These are phyloP conservation scores for Nemania diffusa DNA, from an alignment of 2,329 filamentous ascomycete species.

Conservation along the genomic window DNA sequence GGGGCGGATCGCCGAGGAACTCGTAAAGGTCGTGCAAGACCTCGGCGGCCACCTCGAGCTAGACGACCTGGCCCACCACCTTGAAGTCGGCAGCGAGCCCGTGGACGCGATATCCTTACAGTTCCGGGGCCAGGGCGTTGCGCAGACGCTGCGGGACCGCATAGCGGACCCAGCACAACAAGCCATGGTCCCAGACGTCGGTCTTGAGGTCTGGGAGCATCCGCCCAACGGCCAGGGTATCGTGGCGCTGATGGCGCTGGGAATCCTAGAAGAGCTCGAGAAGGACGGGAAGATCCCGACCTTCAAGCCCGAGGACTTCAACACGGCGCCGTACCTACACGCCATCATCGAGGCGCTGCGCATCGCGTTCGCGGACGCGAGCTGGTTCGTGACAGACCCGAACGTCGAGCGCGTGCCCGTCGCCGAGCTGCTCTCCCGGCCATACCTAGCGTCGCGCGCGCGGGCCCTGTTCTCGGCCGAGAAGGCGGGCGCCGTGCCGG, in stretches of 20 bases:
- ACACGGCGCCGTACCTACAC: constrained; percentile 83
- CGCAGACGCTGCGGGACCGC: constrained; percentile 40
- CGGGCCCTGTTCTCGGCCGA: constrained; percentile 64
- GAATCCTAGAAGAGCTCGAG: constrained; percentile 89
- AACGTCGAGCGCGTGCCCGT: constrained; percentile 76
- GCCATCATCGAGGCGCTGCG: constrained; percentile 87
- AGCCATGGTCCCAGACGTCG: constrained; percentile 55
- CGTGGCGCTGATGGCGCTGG: constrained; percentile 91
- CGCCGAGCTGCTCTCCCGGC: constrained; percentile 72
- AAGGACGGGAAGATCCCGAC: constrained; percentile 76
- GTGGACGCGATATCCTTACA: constrained; percentile 86
- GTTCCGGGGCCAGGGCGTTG: constrained; percentile 72
- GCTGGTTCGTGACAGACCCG: constrained; percentile 91
- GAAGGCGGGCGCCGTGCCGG: constrained; percentile 68
- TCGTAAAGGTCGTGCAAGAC: constrained; percentile 80
- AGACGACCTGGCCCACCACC: constrained; percentile 83
- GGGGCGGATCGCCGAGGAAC: constrained; percentile 81
- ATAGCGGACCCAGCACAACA: constrained; percentile 48
- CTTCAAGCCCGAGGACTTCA: constrained; percentile 79
- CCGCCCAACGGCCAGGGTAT: constrained; percentile 97
- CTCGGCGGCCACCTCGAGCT: constrained; percentile 81
- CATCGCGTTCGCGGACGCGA: constrained; percentile 88
- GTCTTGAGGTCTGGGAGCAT: constrained; percentile 93
- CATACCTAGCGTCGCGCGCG: constrained; percentile 78
- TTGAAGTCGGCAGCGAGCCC: constrained; percentile 74